Conservation (phyloP, 495 filamentous ascomycete genomes). For the Margaritispora aquatica region DNA sequence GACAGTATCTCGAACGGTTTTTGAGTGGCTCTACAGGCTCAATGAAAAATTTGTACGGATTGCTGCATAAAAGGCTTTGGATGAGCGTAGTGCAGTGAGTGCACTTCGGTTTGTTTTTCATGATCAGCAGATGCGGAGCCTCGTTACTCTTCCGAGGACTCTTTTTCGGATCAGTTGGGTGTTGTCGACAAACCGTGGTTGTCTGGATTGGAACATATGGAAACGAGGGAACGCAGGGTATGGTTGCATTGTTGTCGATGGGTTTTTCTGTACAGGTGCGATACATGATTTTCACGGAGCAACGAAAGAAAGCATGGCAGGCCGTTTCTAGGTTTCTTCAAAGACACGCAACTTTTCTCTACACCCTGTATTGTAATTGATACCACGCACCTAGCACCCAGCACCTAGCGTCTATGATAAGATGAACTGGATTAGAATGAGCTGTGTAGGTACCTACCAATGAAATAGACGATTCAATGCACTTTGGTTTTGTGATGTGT, state of each 20-base stretch:
- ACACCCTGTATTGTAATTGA: neutral
- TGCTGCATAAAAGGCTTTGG: neutral
- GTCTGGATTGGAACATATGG: too few species aligned
- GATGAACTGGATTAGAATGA: neutral
- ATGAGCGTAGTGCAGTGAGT: neutral
- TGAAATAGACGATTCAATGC: neutral
- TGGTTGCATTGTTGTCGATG: too few species aligned
- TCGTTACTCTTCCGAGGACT: too few species aligned
- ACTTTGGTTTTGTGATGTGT: too few species aligned
- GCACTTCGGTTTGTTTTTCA: neutral
- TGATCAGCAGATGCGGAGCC: too few species aligned
- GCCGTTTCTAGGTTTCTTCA: too few species aligned
- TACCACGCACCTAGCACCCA: neutral
- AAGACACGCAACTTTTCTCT: neutral
- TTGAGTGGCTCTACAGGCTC: neutral
- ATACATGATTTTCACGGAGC: too few species aligned
- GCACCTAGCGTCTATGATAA: neutral
- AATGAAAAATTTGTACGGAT: neutral
- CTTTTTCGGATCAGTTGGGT: too few species aligned
- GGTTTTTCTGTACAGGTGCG: too few species aligned
- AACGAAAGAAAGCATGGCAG: too few species aligned
- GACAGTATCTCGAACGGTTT: slow-evolving; percentile 13
- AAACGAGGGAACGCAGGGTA: too few species aligned
- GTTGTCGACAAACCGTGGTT: too few species aligned
- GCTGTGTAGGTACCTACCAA: neutral